These are phyloP conservation scores for Rhododendron williamsianum DNA, from an alignment of 148 eudicot species.

Conservation along the genomic window DNA sequence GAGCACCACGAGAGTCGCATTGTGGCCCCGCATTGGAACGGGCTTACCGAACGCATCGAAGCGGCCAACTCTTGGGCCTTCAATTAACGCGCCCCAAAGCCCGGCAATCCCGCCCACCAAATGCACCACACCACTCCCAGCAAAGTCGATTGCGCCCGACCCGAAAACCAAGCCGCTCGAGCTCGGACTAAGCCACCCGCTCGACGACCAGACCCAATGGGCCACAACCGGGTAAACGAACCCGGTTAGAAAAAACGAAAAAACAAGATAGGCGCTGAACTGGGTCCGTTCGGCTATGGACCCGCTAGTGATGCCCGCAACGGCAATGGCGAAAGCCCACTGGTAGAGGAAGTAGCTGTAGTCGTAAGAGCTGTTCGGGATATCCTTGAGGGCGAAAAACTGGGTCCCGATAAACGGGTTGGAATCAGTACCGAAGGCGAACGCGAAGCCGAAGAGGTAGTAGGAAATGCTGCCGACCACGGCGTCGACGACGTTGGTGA, in stretches of 20 bases:
- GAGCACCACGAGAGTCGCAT: conserved; percentile 58
- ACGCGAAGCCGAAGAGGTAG: conserved; percentile 73
- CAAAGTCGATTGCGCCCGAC: conserved; percentile 64
- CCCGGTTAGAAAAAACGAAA: conserved; percentile 54
- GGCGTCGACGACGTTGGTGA: conserved; percentile 76
- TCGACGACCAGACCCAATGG: conserved; percentile 73
- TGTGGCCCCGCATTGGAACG: conserved; percentile 55
- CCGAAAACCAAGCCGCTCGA: conserved; percentile 37
- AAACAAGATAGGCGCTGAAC: conserved; percentile 58
- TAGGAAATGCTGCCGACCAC: conserved; percentile 69
- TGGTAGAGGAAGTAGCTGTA: conserved; percentile 71
- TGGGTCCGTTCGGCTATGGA: conserved; percentile 81
- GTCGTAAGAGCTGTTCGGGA: conserved; percentile 42
- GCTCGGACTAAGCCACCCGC: conserved; percentile 57
- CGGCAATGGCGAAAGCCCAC: conserved; percentile 85
- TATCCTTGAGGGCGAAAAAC: conserved; percentile 52
- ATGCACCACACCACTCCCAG: conserved; percentile 70
- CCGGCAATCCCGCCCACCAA: conserved; percentile 67
- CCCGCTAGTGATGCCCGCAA: conserved; percentile 72
- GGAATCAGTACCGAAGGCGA: conserved; percentile 56
- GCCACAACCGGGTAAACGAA: conserved; percentile 76
- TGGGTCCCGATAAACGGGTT: conserved; percentile 62
- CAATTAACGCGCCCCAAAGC: conserved; percentile 54
- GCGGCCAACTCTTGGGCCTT: conserved; percentile 72
- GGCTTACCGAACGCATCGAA: conserved; percentile 62